phyloP scores from a whole-genome alignment of 306 rosid species.

The Inga oerstediana region DNA sequence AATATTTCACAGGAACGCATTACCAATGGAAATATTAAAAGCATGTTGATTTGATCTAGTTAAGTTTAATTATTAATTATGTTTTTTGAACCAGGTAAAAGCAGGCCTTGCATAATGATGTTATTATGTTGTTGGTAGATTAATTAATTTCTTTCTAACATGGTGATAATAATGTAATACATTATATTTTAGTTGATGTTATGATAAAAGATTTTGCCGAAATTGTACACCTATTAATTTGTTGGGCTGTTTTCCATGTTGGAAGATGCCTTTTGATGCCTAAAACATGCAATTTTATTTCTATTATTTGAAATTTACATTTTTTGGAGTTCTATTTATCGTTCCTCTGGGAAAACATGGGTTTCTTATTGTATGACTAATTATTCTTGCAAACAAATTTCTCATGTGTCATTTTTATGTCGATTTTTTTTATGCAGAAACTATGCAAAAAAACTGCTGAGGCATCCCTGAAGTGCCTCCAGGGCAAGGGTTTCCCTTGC shows the following conservation, averaged over 20 bases:
- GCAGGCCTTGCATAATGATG: background rate
- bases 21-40: background rate
- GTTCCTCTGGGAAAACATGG: conserved; percentile 4
- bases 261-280: conserved; percentile 18
- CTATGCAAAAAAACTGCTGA: conserved; percentile 74
- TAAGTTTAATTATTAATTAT: background rate
- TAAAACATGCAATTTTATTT: conserved; percentile 18
- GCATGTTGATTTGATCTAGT: background rate
- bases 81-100: conserved; percentile 9
- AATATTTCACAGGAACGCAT: background rate
- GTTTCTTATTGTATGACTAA: background rate
- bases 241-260: background rate
- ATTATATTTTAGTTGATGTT: background rate
- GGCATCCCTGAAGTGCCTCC: conserved; percentile 90
- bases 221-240: conserved; percentile 3
- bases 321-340: background rate
- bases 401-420: conserved; percentile 22
- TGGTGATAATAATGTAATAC: background rate
- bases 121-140: background rate
- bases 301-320: background rate
- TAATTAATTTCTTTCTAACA: background rate
- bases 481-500: conserved; percentile 70
- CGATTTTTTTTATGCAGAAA: conserved; percentile 58
- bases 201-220: background rate
- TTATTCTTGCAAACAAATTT: conserved; percentile 10